Evolutionary conservation across 495 filamentous ascomycete genomes (phyloP), one percentile per base, ranked within the genome.

Genomic region (Lasiosphaeriaceae sp.): DNA sequence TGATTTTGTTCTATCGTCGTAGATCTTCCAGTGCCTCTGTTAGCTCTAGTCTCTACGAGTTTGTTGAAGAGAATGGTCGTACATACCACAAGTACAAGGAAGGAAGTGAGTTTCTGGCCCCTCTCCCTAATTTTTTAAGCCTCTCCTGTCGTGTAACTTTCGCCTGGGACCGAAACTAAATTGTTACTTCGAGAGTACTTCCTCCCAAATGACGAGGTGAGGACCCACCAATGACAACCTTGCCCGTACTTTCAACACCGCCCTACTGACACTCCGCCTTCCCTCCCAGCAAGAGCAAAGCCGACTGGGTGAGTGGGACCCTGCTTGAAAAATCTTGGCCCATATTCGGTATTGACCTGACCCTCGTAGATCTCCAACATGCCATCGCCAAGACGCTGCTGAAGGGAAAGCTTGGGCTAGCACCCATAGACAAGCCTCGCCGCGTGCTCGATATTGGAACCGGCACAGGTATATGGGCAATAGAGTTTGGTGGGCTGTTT

Each of bases 361-460:
- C 46, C 48, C 43, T 39, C 6, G n/a, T 41, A 78, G 79, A 82
- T 53, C 63, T 81, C 16, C 77, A 82, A 64, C 79, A 82, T 55
- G 69, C 74, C 47, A 56, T 77, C 8, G 78, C 73, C 47, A 69
- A 59, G 21, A 55, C 73, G 55, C 68, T 75, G 9, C 67, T 79
- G 8, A 71, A 73, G 19, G 73, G 71, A 2, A 72, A 70, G 50
- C 62, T 80, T 9, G 71, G 70, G 22, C 55, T 75, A 16, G 71
- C 71, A 4, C 77, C 78, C 3, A 66, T 81, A 7, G 60, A 71
- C 20, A 64, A 67, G 12, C 66, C 74, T 1, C 62, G 55, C 21
- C 57, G 67, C 41, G 75, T 80, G 9, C 65, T 80, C 19, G 77
- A 80, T 52, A 65, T 80, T 31, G 77, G 64, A 7, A 75, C 73